Conservation (phyloP, 164 flowering plant genomes). For the Houttuynia cordata region DNA sequence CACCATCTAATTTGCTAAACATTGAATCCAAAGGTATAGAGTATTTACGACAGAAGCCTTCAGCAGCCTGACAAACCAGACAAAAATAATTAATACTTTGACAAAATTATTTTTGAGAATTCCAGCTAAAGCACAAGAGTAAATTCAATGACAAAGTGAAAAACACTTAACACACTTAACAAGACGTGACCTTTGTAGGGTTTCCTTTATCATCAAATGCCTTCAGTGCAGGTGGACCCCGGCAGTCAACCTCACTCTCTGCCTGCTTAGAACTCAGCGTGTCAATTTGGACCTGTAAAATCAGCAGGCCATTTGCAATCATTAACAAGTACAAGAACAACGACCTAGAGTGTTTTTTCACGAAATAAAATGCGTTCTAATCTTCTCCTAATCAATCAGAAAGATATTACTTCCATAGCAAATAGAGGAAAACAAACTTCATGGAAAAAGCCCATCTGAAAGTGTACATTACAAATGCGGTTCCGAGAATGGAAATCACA, state of each 20-base stretch:
- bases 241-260: conserved; percentile 66
- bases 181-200: conserved; percentile 66
- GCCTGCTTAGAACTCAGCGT: conserved; percentile 55
- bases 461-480: too few relatives aligned
- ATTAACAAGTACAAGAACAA: not conserved
- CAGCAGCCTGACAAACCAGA: conserved; percentile 58
- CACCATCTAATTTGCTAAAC: conserved; percentile 63
- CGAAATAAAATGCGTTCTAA: too few relatives aligned
- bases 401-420: too few relatives aligned
- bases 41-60: conserved; percentile 87
- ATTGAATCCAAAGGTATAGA: conserved; percentile 37
- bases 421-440: too few relatives aligned
- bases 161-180: not conserved
- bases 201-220: conserved; percentile 78
- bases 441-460: too few relatives aligned
- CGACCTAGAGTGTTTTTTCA: too few relatives aligned
- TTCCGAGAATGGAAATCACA: too few relatives aligned
- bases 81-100: not conserved
- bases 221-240: conserved; percentile 91
- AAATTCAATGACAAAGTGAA: not conserved
- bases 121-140: not conserved
- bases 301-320: not conserved
- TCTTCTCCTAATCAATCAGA: too few relatives aligned
- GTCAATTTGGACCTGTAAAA: conserved; percentile 53
- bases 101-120: not conserved